Percentiles rank a stretch among this genome's conserved stretches.
Conservation (phyloP, 306 rosid species). For the Gillenia trifoliata region DNA sequence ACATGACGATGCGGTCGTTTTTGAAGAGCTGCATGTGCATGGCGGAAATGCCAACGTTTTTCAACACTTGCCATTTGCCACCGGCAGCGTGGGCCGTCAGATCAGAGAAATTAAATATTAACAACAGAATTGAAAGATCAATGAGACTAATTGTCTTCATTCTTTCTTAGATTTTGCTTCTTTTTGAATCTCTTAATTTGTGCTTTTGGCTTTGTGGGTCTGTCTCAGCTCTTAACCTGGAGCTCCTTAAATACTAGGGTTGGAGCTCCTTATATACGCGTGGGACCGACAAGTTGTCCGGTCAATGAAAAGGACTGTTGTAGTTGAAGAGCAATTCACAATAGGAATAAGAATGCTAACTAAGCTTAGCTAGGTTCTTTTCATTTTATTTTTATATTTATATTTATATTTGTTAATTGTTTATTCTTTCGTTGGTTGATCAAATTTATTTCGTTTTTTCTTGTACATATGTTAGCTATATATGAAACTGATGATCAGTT, state of each 20-base stretch:
- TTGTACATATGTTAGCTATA: not conserved
- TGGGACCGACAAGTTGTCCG: not conserved
- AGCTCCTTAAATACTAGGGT: not conserved
- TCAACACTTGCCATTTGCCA: constrained; percentile 18
- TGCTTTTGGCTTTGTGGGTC: not conserved
- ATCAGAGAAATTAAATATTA: not conserved
- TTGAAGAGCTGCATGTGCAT: constrained; percentile 91
- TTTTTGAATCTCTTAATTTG: not conserved
- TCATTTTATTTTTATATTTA: not conserved
- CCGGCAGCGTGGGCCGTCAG: not conserved
- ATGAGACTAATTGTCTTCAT: not conserved
- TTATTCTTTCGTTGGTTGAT: not conserved
- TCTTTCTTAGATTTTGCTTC: not conserved
- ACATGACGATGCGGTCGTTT: constrained; percentile 56
- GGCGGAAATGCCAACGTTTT: constrained; percentile 11
- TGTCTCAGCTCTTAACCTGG: not conserved
- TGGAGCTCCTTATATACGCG: not conserved
- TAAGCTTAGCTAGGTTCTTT: not conserved
- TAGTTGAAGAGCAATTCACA: not conserved
- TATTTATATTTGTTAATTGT: not conserved
- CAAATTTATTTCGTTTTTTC: not conserved
- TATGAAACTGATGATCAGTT: no score
- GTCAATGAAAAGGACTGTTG: not conserved
- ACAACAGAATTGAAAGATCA: not conserved
- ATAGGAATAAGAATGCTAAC: not conserved